Evolutionary conservation across 129 eudicot species (phyloP), one percentile per base, ranked within the genome.

Genomic region (Apium graveolens): DNA sequence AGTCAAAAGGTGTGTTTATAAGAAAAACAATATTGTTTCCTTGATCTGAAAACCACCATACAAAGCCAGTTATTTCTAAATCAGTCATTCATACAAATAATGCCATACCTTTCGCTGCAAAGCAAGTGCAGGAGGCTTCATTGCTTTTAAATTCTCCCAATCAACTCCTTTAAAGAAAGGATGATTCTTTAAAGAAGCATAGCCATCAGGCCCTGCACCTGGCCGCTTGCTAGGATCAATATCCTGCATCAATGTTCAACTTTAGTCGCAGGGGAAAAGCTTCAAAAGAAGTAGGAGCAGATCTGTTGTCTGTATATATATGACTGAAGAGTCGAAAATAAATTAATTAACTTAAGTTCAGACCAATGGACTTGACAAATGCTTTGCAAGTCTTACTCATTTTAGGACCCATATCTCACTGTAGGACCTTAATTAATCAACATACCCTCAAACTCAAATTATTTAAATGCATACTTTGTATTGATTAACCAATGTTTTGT

Each of bases 151-250:
- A 72, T 87, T 82, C 13, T 69, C 32, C 99, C 99, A 96, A 71
- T 92, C 88, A 79, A 96, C 78, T 77, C 91, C 99, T 45, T 78
- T 45, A 66, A 96, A 96, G 76, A 96, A 96, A 51, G 97, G 89
- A 82, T 96, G 99, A 31, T 55, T 82, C 86, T 92, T 96, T 11
- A 96, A 89, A 3, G 92, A 73, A 49, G 69, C 83, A 90, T 96
- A 96, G 24, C 99, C 99, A 66, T 86, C 89, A 62, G 88, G 93
- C 68, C 99, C 99, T 11, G 93, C 99, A 81, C 99, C 99, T 6
- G 91, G 99, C 86, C 99, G 81, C 81, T 86, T 89, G 71, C 86
- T 78, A 24, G 99, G 99, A 82, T 96, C 97, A 26, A 82, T 86
- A 76, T 93, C 94, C 97, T 96, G 88, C 78, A 73, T 49, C 41